These are phyloP conservation scores for Excoecaria cochinchinensis DNA, from an alignment of 345 rosid genomes.

Conservation along the genomic window DNA sequence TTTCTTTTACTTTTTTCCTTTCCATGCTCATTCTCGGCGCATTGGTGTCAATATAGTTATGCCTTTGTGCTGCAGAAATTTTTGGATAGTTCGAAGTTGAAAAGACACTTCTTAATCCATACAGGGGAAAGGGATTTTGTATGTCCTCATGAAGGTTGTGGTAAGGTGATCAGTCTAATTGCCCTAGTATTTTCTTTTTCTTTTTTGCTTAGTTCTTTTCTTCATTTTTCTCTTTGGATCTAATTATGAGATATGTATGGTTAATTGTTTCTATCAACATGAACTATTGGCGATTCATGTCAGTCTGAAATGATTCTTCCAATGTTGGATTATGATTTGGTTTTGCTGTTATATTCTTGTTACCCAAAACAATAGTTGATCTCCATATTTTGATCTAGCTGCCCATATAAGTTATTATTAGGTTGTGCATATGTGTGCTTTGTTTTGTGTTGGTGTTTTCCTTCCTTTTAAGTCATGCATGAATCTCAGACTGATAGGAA, in stretches of 20 bases:
- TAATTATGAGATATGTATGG: not conserved
- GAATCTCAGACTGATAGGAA: not conserved
- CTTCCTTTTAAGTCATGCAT: too few relatives aligned
- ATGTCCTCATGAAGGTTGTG: slow-evolving; percentile 97
- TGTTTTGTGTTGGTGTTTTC: too few relatives aligned
- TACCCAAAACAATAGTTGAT: not conserved
- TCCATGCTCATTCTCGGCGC: slow-evolving; percentile 10
- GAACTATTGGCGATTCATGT: not conserved
- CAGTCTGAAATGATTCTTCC: not conserved
- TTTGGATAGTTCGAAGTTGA: slow-evolving; percentile 95
- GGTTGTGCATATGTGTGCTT: too few relatives aligned
- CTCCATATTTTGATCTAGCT: not conserved
- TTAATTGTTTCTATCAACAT: not conserved
- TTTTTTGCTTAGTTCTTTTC: not conserved
- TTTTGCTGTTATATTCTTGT: not conserved
- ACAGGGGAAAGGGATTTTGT: slow-evolving; percentile 83
- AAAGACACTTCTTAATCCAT: slow-evolving; percentile 91
- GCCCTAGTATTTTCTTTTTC: not conserved
- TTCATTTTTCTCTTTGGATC: not conserved
- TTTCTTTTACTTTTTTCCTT: not conserved
- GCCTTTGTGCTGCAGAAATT: slow-evolving; percentile 70
- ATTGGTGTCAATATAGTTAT: not conserved
- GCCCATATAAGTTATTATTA: not conserved
- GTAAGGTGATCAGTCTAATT: slow-evolving; percentile 68
- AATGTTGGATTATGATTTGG: not conserved